These are phyloP conservation scores for Peziza echinospora DNA, from an alignment of 495 filamentous ascomycete genomes.

Conservation along the genomic window DNA sequence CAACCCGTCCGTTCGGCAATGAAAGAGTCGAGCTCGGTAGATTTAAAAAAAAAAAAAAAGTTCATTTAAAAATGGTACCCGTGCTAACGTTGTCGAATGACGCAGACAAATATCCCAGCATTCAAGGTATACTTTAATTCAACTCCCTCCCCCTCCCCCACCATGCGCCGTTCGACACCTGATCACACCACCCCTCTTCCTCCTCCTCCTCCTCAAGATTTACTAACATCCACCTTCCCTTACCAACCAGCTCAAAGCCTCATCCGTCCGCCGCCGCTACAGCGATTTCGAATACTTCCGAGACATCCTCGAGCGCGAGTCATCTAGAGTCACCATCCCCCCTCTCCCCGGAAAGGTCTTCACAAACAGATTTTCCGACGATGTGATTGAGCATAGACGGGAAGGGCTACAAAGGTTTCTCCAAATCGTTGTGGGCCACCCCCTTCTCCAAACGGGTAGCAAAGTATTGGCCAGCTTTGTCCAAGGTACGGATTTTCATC, in stretches of 20 bases:
- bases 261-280: slow-evolving; percentile 75
- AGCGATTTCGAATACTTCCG: slow-evolving; percentile 98
- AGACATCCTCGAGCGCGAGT: slow-evolving; percentile 90
- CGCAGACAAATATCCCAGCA: slow-evolving; percentile 79
- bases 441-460: slow-evolving; percentile 87
- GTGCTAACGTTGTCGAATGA: neutral
- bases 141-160: neutral
- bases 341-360: slow-evolving; percentile 94
- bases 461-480: slow-evolving; percentile 91
- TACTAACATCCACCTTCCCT: neutral
- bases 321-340: slow-evolving; percentile 81
- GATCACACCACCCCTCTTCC: neutral
- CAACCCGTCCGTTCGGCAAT: too few species aligned
- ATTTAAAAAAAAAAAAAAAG: too few species aligned
- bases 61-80: too few species aligned
- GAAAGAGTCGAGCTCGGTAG: too few species aligned
- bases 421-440: slow-evolving; percentile 94
- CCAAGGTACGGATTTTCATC: slow-evolving; percentile 60
- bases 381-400: slow-evolving; percentile 88
- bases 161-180: neutral
- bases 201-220: neutral
- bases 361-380: slow-evolving; percentile 93
- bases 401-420: slow-evolving; percentile 86
- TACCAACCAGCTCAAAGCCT: slow-evolving; percentile 38
- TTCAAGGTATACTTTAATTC: slow-evolving; percentile 50